A percentile compares a stretch with the other conserved stretches of the same genome.
Conservation (phyloP, 768 basidiomycete species). For the Suillus subluteus region DNA sequence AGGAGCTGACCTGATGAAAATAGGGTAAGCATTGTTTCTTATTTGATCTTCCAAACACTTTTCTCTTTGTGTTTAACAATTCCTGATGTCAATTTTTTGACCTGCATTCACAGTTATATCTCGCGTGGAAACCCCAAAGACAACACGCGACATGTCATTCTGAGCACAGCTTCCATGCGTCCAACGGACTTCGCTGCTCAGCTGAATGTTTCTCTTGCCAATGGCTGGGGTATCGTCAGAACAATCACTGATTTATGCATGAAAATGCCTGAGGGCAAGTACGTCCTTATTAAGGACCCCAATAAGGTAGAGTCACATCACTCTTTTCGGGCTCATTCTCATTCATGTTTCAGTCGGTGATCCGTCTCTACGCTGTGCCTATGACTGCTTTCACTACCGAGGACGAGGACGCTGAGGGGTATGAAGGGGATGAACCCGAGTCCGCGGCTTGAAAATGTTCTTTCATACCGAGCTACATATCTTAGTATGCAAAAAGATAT, state of each 20-base stretch:
- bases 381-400: conserved; percentile 81
- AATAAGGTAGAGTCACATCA: conserved; percentile 72
- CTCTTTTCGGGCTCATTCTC: conserved; percentile 11
- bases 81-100: conserved; percentile 17
- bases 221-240: conserved; percentile 98
- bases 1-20: conserved; percentile 95
- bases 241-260: conserved; percentile 93
- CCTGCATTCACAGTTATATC: conserved; percentile 68
- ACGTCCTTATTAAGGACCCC: conserved; percentile 95
- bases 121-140: conserved; percentile 94
- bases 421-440: conserved; percentile 48
- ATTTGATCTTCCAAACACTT: neutral
- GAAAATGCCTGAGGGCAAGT: conserved; percentile 98
- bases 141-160: conserved; percentile 92
- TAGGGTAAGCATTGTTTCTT: conserved; percentile 68
- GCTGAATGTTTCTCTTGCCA: conserved; percentile 91
- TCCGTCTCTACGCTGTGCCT: conserved; percentile 94
- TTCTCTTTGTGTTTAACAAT: neutral
- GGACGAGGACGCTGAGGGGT: conserved; percentile 63
- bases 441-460: conserved; percentile 28
- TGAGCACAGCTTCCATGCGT: conserved; percentile 93
- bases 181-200: conserved; percentile 93
- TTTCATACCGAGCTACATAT: conserved; percentile 1
- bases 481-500: neutral
- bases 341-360: conserved; percentile 69